Percentiles rank a stretch among this genome's conserved stretches.
These are phyloP conservation scores for Linnemannia zychae DNA, from an alignment of 192 early-diverging fungal species.

Conservation along the genomic window DNA sequence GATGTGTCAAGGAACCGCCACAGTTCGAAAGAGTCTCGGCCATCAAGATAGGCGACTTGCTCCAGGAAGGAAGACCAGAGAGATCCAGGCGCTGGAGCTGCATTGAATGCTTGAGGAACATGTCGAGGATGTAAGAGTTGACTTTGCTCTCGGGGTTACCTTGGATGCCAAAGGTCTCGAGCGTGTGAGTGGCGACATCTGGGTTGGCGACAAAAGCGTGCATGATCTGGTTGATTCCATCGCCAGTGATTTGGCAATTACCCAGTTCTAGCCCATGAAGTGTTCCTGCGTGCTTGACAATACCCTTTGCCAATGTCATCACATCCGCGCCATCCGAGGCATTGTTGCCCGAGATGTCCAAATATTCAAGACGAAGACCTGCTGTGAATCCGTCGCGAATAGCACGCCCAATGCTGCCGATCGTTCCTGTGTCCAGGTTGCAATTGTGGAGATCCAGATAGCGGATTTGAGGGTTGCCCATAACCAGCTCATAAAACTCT, in stretches of 20 bases:
- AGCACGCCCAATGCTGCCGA: slow-evolving; percentile 50
- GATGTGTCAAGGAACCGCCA: slow-evolving; percentile 17
- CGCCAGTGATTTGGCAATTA: slow-evolving; percentile 51
- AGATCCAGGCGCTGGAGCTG: slow-evolving; percentile 28
- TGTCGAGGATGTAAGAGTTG: slow-evolving; percentile 52
- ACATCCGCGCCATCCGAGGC: slow-evolving; percentile 56
- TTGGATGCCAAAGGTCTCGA: slow-evolving; percentile 45
- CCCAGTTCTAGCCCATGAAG: slow-evolving; percentile 34
- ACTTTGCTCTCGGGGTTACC: slow-evolving; percentile 49
- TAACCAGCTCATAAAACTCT: slow-evolving; percentile 53
- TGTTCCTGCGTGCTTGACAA: slow-evolving; percentile 54
- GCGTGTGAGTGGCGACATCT: slow-evolving; percentile 44
- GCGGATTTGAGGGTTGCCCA: slow-evolving; percentile 53
- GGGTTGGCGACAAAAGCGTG: slow-evolving; percentile 55
- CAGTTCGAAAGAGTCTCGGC: slow-evolving; percentile 42
- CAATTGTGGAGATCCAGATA: slow-evolving; percentile 43
- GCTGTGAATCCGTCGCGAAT: slow-evolving; percentile 38
- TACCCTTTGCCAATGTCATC: slow-evolving; percentile 54
- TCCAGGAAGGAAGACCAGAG: slow-evolving; percentile 44
- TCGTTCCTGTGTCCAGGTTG: slow-evolving; percentile 44
- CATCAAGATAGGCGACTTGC: slow-evolving; percentile 54
- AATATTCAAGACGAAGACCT: slow-evolving; percentile 38
- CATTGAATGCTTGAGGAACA: slow-evolving; percentile 57
- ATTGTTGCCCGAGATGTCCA: slow-evolving; percentile 46
- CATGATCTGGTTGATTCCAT: slow-evolving; percentile 57